Evolutionary conservation across 164 flowering plant genomes (phyloP).

Genomic region (Magnolia officinalis): DNA sequence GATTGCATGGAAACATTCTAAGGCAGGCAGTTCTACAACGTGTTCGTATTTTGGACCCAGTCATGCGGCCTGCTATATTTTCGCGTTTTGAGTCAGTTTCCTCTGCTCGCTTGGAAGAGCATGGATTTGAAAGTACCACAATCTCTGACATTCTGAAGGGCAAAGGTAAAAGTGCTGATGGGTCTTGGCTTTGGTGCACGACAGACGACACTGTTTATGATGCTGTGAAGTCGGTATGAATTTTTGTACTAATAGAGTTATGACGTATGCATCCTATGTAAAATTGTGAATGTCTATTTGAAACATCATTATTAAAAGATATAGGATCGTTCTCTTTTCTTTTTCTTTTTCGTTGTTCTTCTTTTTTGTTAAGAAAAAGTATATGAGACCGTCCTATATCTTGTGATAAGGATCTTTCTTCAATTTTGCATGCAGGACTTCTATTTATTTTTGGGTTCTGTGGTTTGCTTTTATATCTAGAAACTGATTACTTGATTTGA

Average conservation of each 20-base stretch:
- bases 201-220: constrained; percentile 87
- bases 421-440: background rate
- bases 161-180: constrained; percentile 91
- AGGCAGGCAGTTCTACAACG: constrained; percentile 55
- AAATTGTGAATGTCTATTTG: background rate
- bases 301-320: too few species aligned
- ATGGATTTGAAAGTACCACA: constrained; percentile 88
- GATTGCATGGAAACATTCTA: constrained; percentile 44
- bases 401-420: background rate
- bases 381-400: background rate
- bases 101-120: constrained; percentile 77
- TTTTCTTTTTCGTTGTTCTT: too few species aligned
- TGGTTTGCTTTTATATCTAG: background rate
- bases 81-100: constrained; percentile 43
- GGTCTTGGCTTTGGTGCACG: constrained; percentile 99
- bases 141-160: constrained; percentile 66
- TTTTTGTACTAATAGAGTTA: background rate
- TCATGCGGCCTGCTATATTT: constrained; percentile 31
- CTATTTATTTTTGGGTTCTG: background rate
- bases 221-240: constrained; percentile 88
- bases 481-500: too few species aligned
- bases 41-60: constrained; percentile 42
- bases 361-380: background rate
- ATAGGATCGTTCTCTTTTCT: background rate
- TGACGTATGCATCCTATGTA: background rate